These are phyloP conservation scores for Lentinula novae-zelandiae DNA, from an alignment of 1,284 basidiomycete genomes.

Conservation along the genomic window DNA sequence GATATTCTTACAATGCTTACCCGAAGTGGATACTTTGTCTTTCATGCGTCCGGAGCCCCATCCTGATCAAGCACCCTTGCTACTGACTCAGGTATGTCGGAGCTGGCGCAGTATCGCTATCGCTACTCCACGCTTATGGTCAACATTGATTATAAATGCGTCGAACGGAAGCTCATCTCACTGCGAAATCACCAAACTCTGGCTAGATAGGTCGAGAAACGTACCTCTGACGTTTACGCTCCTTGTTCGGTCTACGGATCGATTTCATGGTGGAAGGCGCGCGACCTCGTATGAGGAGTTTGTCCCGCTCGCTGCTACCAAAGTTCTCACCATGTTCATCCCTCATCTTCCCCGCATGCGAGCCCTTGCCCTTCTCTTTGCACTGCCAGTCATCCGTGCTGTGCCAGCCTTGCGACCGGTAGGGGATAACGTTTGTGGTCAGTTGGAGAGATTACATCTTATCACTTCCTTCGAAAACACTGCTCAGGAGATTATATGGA, in stretches of 20 bases:
- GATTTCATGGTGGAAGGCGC: background rate
- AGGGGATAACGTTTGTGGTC: background rate
- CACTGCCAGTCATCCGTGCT: background rate
- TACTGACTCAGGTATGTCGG: conserved; percentile 11
- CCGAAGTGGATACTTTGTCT: background rate
- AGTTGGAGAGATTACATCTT: background rate
- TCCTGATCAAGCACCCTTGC: conserved; percentile 10
- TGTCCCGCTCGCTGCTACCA: background rate
- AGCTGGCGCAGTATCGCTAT: conserved; percentile 11
- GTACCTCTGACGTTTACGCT: background rate
- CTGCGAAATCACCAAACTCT: background rate
- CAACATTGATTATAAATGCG: background rate
- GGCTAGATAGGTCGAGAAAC: background rate
- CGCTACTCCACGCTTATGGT: conserved; percentile 11
- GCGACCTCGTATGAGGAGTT: background rate
- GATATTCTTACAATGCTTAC: background rate
- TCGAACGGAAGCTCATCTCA: background rate
- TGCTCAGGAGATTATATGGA: background rate
- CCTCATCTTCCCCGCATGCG: background rate
- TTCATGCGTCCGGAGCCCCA: background rate
- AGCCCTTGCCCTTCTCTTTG: background rate
- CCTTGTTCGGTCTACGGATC: background rate
- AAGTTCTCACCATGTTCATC: background rate
- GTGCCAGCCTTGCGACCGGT: background rate
- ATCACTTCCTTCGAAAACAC: background rate